These are phyloP conservation scores for Gracilaria gracilis DNA, from an alignment of 23 red algal species.

Conservation along the genomic window DNA sequence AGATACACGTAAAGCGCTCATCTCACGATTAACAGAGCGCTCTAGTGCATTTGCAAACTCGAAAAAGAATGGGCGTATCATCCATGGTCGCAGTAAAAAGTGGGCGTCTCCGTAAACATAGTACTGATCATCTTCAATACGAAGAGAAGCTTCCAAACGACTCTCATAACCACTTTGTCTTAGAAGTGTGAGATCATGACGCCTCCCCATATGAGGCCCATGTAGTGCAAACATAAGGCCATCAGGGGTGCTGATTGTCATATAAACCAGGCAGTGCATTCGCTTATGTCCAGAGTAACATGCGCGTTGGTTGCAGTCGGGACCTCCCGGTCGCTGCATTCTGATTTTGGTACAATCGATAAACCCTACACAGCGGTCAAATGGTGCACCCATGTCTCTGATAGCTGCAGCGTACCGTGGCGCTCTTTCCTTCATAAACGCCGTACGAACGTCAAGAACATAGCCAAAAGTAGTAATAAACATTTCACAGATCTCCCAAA, in stretches of 20 bases:
- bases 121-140: background rate
- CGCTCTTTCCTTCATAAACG: background rate
- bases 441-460: background rate
- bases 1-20: background rate
- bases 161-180: conserved; percentile 21
- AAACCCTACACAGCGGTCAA: conserved; percentile 59
- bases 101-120: conserved; percentile 16
- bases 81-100: conserved; percentile 1
- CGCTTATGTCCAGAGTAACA: conserved; percentile 39
- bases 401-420: conserved; percentile 10
- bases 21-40: background rate
- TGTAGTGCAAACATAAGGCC: conserved; percentile 27
- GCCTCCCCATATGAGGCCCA: conserved; percentile 1
- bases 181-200: conserved; percentile 48
- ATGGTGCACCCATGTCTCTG: background rate
- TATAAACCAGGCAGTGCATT: conserved; percentile 21
- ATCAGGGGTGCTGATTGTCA: conserved; percentile 43
- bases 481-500: conserved; percentile 31
- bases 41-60: background rate
- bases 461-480: background rate
- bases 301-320: background rate
- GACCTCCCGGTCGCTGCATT: conserved; percentile 31
- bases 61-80: background rate
- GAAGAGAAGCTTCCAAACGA: background rate
- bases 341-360: conserved; percentile 60